Conservation (phyloP, 2,329 filamentous ascomycete species). For the Fusarium tanahbumbuense region DNA sequence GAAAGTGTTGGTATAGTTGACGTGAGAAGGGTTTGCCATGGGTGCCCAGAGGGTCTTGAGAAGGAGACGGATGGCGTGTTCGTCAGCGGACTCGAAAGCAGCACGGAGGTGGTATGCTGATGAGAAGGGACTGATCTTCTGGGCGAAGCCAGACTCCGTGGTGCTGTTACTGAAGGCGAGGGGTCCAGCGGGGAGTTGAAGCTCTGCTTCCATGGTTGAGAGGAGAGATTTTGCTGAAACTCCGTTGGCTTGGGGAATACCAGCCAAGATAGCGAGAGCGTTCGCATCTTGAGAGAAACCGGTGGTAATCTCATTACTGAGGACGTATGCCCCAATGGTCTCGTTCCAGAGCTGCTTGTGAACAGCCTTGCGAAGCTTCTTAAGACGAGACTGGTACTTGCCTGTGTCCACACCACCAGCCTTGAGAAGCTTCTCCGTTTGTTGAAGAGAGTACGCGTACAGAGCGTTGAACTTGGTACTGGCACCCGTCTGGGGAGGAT, state of each 20-base stretch:
- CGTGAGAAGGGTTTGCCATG: rapidly evolving
- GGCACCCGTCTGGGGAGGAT: not conserved
- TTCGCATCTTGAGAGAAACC: constrained; percentile 1
- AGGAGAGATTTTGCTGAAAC: not conserved
- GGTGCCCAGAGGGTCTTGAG: not conserved
- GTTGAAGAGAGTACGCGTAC: not conserved
- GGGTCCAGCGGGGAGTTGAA: not conserved
- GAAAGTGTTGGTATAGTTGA: constrained; percentile 6
- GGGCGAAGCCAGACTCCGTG: not conserved
- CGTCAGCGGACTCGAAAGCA: not conserved
- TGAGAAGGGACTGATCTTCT: constrained; percentile 13
- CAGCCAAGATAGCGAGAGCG: not conserved
- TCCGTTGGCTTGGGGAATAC: not conserved
- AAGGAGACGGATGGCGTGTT: rapidly evolving
- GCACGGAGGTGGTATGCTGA: constrained; percentile 2
- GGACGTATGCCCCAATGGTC: not conserved
- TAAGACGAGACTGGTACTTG: not conserved
- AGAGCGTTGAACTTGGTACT: constrained; percentile 9
- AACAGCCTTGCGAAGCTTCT: not conserved
- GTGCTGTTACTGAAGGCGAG: constrained; percentile 6
- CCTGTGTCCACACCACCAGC: not conserved
- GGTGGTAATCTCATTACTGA: rapidly evolving
- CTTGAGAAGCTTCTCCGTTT: not conserved
- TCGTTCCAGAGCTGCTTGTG: not conserved
- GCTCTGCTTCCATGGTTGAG: not conserved